Evolutionary conservation across 768 basidiomycete species (phyloP).

Genomic region (Boletellus ananiceps): DNA sequence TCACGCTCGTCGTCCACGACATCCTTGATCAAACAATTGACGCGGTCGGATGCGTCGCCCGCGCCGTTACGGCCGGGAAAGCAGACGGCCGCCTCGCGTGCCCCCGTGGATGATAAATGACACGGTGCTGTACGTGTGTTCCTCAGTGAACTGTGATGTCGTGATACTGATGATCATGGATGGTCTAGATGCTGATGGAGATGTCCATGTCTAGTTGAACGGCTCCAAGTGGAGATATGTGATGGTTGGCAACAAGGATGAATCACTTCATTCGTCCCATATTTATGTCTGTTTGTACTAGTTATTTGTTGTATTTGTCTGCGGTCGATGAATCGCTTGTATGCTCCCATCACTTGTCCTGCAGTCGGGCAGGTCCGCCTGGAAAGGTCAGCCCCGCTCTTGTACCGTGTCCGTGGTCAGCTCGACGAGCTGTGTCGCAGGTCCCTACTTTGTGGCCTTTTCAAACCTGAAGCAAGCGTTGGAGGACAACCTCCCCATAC

Average conservation of each 20-base stretch:
- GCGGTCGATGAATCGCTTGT: background rate
- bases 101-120: background rate
- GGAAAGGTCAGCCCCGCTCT: conserved; percentile 57
- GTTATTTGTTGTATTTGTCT: background rate
- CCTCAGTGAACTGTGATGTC: background rate
- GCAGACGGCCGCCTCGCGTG: no score
- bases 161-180: background rate
- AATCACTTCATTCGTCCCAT: background rate
- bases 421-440: conserved; percentile 36
- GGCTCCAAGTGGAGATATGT: no score
- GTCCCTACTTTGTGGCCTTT: conserved; percentile 93
- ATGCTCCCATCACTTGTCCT: conserved; percentile 65
- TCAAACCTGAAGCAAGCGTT: conserved; percentile 81
- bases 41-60: background rate
- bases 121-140: background rate
- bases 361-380: conserved; percentile 71
- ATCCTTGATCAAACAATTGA: conserved; percentile 7
- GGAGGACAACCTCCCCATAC: conserved; percentile 77
- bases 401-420: background rate
- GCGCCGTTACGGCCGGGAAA: background rate
- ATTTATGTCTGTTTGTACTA: conserved; percentile 4
- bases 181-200: background rate
- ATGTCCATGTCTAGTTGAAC: no score
- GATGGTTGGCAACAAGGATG: no score
- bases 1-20: conserved; percentile 15